These are phyloP conservation scores for Plicaturopsis crispa DNA, from an alignment of 768 basidiomycete genomes.

Conservation along the genomic window DNA sequence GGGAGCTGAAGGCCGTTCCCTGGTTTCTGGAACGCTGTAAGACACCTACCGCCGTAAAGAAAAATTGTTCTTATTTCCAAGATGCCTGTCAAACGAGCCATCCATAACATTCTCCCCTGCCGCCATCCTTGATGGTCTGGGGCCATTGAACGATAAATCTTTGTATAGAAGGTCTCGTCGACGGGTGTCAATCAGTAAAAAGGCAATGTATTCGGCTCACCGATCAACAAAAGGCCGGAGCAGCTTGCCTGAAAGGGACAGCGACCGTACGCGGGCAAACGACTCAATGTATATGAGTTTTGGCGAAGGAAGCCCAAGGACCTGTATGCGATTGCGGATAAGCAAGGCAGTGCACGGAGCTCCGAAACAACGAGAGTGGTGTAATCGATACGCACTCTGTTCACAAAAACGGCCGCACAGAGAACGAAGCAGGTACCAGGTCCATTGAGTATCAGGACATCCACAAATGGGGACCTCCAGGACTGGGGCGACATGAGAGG, in stretches of 20 bases:
- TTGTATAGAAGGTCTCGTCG: not conserved
- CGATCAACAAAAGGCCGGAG: conserved; percentile 78
- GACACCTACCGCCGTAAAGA: too few relatives aligned
- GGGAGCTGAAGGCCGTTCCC: too few relatives aligned
- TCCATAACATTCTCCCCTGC: conserved; percentile 46
- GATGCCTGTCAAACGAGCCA: too few relatives aligned
- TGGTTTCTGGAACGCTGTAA: too few relatives aligned
- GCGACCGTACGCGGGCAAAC: conserved; percentile 75
- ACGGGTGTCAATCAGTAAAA: conserved; percentile 4
- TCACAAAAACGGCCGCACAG: conserved; percentile 61
- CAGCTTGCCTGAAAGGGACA: conserved; percentile 82
- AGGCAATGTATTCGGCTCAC: conserved; percentile 34
- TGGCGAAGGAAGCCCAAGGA: conserved; percentile 68
- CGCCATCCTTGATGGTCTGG: conserved; percentile 32
- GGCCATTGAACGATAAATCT: conserved; percentile 95
- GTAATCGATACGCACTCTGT: conserved; percentile 45
- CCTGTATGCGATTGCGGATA: conserved; percentile 32
- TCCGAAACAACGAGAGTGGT: conserved; percentile 1
- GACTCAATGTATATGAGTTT: conserved; percentile 85
- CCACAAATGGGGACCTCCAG: conserved; percentile 37
- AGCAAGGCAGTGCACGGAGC: not conserved
- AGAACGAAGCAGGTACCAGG: conserved; percentile 90
- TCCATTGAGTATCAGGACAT: conserved; percentile 85
- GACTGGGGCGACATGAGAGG: conserved; percentile 32
- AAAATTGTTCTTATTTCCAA: too few relatives aligned